Evolutionary conservation across 345 rosid species (phyloP).

Genomic region (Litchi chinensis): DNA sequence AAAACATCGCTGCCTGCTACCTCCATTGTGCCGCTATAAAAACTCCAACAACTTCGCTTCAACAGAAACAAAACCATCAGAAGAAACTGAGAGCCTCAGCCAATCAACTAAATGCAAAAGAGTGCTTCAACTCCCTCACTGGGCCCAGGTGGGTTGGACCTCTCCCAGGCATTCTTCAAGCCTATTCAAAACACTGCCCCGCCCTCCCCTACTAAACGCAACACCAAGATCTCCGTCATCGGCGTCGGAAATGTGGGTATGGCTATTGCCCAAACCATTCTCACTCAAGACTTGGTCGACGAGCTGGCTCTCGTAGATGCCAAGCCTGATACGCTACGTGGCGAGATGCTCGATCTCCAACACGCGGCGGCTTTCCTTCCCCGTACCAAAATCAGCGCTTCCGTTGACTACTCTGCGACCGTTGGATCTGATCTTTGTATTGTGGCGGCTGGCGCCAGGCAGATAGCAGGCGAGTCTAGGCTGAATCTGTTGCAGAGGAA

Average conservation of each 20-base stretch:
- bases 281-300: constrained; percentile 78
- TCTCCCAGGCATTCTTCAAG: constrained; percentile 67
- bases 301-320: constrained; percentile 77
- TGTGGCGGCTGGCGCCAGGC: constrained; percentile 91
- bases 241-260: constrained; percentile 95
- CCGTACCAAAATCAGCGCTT: constrained; percentile 74
- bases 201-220: constrained; percentile 57
- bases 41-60: background rate
- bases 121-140: constrained; percentile 50
- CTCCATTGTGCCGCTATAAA: background rate
- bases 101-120: constrained; percentile 42
- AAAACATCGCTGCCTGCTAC: background rate
- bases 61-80: background rate
- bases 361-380: constrained; percentile 99
- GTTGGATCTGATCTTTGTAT: constrained; percentile 83
- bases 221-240: constrained; percentile 72
- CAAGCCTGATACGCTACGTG: constrained; percentile 66
- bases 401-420: constrained; percentile 68
- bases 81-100: background rate
- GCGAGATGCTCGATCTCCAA: constrained; percentile 99
- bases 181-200: constrained; percentile 58
- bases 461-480: constrained; percentile 84
- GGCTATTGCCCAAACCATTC: constrained; percentile 98
- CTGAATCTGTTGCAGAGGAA: constrained; percentile 83
- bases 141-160: constrained; percentile 73